Percentiles rank a stretch among this genome's conserved stretches.
phyloP scores from a whole-genome alignment of 306 rosid species.

The Hippophae tibetana region DNA sequence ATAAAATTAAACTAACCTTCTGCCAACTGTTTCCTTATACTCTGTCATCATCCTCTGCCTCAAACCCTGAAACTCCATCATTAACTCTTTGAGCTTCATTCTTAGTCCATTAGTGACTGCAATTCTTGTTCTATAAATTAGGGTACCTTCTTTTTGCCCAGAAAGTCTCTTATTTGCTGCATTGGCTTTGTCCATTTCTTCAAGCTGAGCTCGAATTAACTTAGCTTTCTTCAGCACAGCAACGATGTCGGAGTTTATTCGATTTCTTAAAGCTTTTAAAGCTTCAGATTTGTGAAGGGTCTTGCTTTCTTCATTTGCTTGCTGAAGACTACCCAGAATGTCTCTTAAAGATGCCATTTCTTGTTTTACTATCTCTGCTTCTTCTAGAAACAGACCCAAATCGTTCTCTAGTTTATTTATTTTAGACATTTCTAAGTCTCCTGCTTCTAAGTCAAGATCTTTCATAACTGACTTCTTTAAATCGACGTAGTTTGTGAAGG shows the following conservation, averaged over 20 bases:
- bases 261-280: conserved; percentile 12
- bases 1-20: too few species aligned
- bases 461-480: conserved; percentile 72
- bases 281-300: conserved; percentile 14
- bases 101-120: conserved; percentile 21
- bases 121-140: conserved; percentile 19
- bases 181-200: conserved; percentile 10
- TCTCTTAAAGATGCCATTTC: conserved; percentile 16
- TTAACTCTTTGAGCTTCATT: conserved; percentile 17
- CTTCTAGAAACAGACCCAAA: conserved; percentile 29
- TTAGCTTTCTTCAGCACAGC: conserved; percentile 10
- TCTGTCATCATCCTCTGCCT: conserved; percentile 15
- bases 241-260: conserved; percentile 19
- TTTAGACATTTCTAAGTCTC: conserved; percentile 36
- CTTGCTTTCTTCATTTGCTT: conserved; percentile 18
- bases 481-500: conserved; percentile 77
- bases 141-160: conserved; percentile 16
- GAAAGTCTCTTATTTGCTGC: conserved; percentile 7
- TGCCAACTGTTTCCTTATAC: conserved; percentile 12
- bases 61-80: conserved; percentile 17
- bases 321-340: conserved; percentile 16
- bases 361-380: conserved; percentile 3
- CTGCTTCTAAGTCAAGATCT: conserved; percentile 69
- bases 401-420: conserved; percentile 29
- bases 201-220: conserved; percentile 8